Evolutionary conservation across 768 basidiomycete species (phyloP).

Genomic region (Phanerochaete carnosa): DNA sequence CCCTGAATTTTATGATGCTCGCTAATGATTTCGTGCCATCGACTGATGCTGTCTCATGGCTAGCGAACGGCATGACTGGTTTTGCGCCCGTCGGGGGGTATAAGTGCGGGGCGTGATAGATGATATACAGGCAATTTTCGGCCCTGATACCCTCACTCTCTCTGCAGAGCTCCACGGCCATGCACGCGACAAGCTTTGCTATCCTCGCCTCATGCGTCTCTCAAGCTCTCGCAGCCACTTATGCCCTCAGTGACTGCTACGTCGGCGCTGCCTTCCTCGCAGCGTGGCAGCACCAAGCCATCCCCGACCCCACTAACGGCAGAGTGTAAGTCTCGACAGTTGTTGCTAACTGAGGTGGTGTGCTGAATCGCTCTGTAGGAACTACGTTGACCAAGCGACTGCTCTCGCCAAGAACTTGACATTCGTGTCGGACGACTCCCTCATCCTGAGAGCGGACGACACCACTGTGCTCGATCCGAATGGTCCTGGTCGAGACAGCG

Average conservation of each 20-base stretch:
- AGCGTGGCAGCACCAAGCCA: constrained; percentile 44
- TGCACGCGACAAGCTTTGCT: constrained; percentile 7
- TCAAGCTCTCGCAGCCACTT: constrained; percentile 20
- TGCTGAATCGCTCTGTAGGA: constrained; percentile 22
- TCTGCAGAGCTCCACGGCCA: not conserved
- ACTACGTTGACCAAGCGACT: constrained; percentile 45
- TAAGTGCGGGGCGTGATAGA: not conserved
- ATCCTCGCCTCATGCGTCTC: constrained; percentile 15
- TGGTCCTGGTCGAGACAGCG: constrained; percentile 57
- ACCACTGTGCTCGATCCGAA: constrained; percentile 41
- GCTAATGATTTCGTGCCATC: not conserved
- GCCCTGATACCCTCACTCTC: not conserved
- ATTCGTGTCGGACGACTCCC: constrained; percentile 46
- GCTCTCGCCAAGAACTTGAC: constrained; percentile 56
- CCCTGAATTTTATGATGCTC: not conserved
- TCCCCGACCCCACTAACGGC: constrained; percentile 63
- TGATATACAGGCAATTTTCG: not conserved
- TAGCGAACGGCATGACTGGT: not conserved
- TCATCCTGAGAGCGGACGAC: constrained; percentile 55
- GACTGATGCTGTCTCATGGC: not conserved
- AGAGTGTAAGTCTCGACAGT: constrained; percentile 49
- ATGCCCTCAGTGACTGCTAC: constrained; percentile 17
- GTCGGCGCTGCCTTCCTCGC: constrained; percentile 39
- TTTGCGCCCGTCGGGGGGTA: not conserved
- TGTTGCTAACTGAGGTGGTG: not conserved